These are phyloP conservation scores for Barnettozyma californica DNA, from an alignment of 805 yeast genomes.

Conservation along the genomic window DNA sequence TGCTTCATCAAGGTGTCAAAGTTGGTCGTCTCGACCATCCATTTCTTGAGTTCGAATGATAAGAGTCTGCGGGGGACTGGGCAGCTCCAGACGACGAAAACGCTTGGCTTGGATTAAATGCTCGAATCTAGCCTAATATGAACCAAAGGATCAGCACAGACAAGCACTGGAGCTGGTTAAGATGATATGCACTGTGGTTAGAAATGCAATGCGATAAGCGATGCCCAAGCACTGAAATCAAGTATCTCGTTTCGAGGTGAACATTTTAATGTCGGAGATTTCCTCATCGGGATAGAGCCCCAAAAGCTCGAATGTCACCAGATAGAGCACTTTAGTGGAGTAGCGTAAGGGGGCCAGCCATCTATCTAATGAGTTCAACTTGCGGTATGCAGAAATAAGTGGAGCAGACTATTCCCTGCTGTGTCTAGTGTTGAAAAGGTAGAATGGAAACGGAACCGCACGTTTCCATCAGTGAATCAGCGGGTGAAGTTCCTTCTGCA, in stretches of 20 bases:
- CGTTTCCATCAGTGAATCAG: too few relatives aligned
- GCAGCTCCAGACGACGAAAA: constrained; percentile 2
- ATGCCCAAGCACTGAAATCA: too few relatives aligned
- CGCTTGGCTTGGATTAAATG: not conserved
- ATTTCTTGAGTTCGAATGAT: not conserved
- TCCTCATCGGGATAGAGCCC: not conserved
- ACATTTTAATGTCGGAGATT: constrained; percentile 1
- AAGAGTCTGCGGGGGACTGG: not conserved
- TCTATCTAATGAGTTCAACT: too few relatives aligned
- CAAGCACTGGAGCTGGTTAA: not conserved
- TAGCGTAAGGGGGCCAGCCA: not conserved
- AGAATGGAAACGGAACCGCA: not conserved
- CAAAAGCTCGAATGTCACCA: not conserved
- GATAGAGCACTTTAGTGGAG: not conserved
- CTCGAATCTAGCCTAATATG: too few relatives aligned
- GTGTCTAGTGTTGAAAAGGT: not conserved
- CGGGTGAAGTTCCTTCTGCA: too few relatives aligned
- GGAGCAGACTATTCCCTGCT: not conserved
- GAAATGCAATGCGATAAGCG: too few relatives aligned
- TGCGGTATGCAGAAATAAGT: not conserved
- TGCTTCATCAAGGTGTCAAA: not conserved
- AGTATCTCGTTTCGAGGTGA: too few relatives aligned
- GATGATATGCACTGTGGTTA: too few relatives aligned
- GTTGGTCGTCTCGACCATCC: constrained; percentile 7
- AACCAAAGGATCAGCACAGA: not conserved